These are phyloP conservation scores for Kuraishia floccosa DNA, from an alignment of 805 yeast genomes.

Conservation along the genomic window DNA sequence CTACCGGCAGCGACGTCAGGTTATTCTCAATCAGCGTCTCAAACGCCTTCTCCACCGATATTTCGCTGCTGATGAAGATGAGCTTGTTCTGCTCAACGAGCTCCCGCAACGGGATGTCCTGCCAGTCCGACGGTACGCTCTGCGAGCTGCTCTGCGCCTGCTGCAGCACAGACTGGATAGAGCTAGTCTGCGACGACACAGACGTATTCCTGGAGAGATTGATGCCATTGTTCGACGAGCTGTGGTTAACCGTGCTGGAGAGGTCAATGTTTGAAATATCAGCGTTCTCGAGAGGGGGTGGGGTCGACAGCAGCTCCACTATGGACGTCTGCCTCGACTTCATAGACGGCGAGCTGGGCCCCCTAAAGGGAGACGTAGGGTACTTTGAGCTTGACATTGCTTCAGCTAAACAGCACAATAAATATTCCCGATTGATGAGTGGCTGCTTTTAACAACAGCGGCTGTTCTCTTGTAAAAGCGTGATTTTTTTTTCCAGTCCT, in stretches of 20 bases:
- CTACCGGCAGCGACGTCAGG: conserved; percentile 82
- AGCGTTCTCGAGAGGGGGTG: conserved; percentile 46
- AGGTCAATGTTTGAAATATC: conserved; percentile 8
- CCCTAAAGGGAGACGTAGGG: conserved; percentile 25
- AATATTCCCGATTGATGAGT: too few relatives aligned
- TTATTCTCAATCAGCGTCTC: conserved; percentile 61
- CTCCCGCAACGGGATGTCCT: conserved; percentile 57
- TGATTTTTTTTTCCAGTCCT: too few relatives aligned
- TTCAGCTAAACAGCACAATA: too few relatives aligned
- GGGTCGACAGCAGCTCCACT: conserved; percentile 65
- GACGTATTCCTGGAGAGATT: conserved; percentile 24
- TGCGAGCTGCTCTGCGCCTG: conserved; percentile 13
- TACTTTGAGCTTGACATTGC: too few relatives aligned
- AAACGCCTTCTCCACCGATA: conserved; percentile 82
- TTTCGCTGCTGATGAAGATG: conserved; percentile 50
- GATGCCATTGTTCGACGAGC: conserved; percentile 1
- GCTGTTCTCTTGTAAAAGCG: too few relatives aligned
- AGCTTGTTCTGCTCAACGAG: conserved; percentile 72
- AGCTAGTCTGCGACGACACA: conserved; percentile 16
- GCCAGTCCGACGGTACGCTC: conserved; percentile 61
- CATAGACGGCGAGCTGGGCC: conserved; percentile 20
- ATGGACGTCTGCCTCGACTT: conserved; percentile 52
- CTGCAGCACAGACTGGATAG: conserved; percentile 5
- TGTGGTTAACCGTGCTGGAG: conserved; percentile 2
- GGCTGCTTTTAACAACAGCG: too few relatives aligned